Evolutionary conservation across 768 basidiomycete species (phyloP).

Genomic region (Hygrophoropsis aurantiaca): DNA sequence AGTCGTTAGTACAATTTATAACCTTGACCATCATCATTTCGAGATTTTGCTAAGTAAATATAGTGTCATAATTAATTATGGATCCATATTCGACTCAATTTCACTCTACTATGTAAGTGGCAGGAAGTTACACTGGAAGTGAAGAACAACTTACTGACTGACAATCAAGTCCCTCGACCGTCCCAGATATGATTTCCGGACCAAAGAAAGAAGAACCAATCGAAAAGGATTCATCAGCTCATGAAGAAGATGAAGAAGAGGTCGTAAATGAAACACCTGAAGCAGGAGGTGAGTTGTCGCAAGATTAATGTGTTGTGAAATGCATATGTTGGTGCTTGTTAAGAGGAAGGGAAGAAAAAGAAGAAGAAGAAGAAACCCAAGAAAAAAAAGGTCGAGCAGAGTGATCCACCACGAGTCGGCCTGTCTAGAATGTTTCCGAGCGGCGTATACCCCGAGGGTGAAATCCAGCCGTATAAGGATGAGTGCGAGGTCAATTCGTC

Average conservation of each 20-base stretch:
- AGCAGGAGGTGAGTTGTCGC: slow-evolving; percentile 23
- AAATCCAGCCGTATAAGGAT: slow-evolving; percentile 87
- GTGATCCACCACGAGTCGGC: slow-evolving; percentile 89
- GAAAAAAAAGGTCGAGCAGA: slow-evolving; percentile 79
- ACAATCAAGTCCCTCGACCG: too few species aligned
- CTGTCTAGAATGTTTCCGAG: slow-evolving; percentile 85
- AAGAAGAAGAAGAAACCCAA: slow-evolving; percentile 96
- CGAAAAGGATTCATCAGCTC: slow-evolving; percentile 12
- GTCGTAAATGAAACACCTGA: slow-evolving; percentile 21
- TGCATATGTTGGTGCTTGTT: not conserved
- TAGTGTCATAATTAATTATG: too few species aligned
- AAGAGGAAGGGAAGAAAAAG: slow-evolving; percentile 60
- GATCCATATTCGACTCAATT: too few species aligned
- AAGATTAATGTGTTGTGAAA: not conserved
- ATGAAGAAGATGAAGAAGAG: slow-evolving; percentile 29
- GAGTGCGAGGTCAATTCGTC: slow-evolving; percentile 57
- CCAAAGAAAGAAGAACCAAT: slow-evolving; percentile 8
- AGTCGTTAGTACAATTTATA: too few species aligned
- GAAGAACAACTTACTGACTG: too few species aligned
- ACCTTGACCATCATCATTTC: too few species aligned
- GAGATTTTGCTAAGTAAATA: too few species aligned
- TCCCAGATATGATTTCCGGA: slow-evolving; percentile 22
- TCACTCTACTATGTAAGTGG: not conserved
- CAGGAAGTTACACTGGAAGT: not conserved
- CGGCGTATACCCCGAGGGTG: slow-evolving; percentile 89